phyloP scores from a whole-genome alignment of 768 basidiomycete genomes.

The Phanerodontia chrysosporium region DNA sequence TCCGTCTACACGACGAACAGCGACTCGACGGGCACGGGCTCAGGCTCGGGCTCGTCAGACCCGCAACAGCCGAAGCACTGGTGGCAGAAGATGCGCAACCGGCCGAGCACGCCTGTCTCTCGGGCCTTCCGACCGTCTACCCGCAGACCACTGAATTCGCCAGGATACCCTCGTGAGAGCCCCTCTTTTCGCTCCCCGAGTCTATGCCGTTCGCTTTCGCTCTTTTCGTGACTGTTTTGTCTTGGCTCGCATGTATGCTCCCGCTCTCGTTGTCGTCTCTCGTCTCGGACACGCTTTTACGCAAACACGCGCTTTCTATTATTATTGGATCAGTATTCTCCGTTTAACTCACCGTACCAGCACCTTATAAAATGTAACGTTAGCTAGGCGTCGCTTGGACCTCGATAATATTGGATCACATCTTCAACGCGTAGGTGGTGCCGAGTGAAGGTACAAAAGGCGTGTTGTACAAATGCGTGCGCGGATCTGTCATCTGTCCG shows the following conservation, averaged over 20 bases:
- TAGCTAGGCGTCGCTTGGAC: background rate
- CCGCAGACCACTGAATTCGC: conserved; percentile 6
- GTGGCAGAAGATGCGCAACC: conserved; percentile 18
- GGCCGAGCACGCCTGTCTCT: conserved; percentile 13
- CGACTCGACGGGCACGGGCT: conserved; percentile 6
- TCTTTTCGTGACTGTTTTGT: background rate
- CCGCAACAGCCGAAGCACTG: conserved; percentile 9
- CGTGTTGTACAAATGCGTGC: too few species aligned
- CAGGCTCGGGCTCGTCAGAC: too few species aligned
- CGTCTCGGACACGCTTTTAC: background rate
- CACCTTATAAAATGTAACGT: background rate
- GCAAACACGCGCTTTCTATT: background rate
- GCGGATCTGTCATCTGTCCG: too few species aligned
- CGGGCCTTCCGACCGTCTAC: conserved; percentile 9
- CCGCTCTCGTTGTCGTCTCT: background rate
- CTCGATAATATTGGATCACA: background rate
- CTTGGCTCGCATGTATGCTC: background rate
- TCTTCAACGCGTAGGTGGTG: too few species aligned
- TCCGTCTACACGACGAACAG: conserved; percentile 8
- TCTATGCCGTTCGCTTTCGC: background rate
- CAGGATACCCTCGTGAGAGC: background rate
- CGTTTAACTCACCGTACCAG: background rate
- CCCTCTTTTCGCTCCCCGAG: background rate
- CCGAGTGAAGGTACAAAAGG: too few species aligned
- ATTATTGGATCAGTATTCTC: background rate